Evolutionary conservation across 2,329 filamentous ascomycete species (phyloP), one percentile per base, ranked within the genome.

Genomic region (Simplicillium aogashimaense): DNA sequence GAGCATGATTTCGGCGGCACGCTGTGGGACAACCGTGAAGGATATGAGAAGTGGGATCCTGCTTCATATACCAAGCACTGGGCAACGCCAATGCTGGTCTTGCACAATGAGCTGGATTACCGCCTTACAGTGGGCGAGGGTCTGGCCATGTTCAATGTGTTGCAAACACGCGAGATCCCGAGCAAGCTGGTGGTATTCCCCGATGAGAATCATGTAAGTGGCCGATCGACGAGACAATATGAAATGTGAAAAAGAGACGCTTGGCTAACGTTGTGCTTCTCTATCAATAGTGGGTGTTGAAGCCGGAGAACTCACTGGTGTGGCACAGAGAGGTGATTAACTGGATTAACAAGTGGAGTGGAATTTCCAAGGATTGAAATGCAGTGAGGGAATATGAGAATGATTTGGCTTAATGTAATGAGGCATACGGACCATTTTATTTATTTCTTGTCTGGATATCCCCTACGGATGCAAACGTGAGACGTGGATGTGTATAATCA

Each of bases 31-130:
- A 75, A 76, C 51, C 70, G 78, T 30, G 69, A 74, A 12, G 71
- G 66, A 17, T 87, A 85, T 53, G 74, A 76, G 53, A 74, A 72
- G 49, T 87, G 78, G 77, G 82, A 87, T 56, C 83, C 83, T 1
- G 69, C 81, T 1, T 64, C 67, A 38, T 66, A 74, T 39, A 72
- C 76, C 44, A 63, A 70, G 29, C 72, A 90, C 49, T 95, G 89
- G 89, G 67, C 74, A 1, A 95, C 89, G 1, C 92, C 92, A 1
- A 82, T 92, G 61, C 69, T 98, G 61, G 60, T 78, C 45, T 88
- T 97, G 40, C 90, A 97, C 61, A 90, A 80, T 53, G 86, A 92
- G 52, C 71, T 92, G 28, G 90, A 97, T 59, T 97, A 95, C 57
- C 76, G 90, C 14, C 66, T 95, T 18, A 83, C 88, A 1, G 81